phyloP scores from a whole-genome alignment of 768 basidiomycete species.

The Leccinum longicurvipes region DNA sequence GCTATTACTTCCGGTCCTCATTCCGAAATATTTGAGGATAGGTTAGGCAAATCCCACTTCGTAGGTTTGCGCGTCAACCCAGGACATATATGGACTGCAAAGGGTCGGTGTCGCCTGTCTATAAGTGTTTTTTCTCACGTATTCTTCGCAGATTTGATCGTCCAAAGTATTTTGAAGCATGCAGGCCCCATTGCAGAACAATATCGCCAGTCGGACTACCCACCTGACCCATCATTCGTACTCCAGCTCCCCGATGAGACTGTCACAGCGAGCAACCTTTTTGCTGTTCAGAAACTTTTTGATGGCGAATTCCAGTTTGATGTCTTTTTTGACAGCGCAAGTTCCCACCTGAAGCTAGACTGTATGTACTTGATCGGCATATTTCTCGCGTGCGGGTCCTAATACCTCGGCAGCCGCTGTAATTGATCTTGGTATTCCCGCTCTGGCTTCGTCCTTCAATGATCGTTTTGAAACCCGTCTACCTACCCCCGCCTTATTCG shows the following conservation, averaged over 20 bases:
- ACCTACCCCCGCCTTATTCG: constrained; percentile 59
- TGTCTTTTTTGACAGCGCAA: constrained; percentile 79
- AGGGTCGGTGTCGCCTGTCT: constrained; percentile 44
- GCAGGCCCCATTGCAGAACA: constrained; percentile 53
- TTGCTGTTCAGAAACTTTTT: constrained; percentile 82
- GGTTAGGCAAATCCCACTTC: constrained; percentile 69
- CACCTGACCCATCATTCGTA: constrained; percentile 79
- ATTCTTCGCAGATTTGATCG: constrained; percentile 50
- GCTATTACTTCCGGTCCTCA: constrained; percentile 53
- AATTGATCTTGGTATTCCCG: constrained; percentile 68
- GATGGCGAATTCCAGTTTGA: constrained; percentile 89
- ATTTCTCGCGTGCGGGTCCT: constrained; percentile 2
- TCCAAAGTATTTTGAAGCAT: constrained; percentile 55
- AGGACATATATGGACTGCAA: constrained; percentile 81
- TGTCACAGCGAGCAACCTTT: constrained; percentile 72
- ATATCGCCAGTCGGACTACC: constrained; percentile 44
- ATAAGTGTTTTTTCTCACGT: neutral
- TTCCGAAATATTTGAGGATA: constrained; percentile 53
- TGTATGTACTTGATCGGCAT: constrained; percentile 42
- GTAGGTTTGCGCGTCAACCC: constrained; percentile 57
- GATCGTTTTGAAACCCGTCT: constrained; percentile 68
- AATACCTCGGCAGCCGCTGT: constrained; percentile 43
- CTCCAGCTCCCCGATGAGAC: constrained; percentile 76
- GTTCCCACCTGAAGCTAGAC: constrained; percentile 58
- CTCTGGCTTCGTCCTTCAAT: constrained; percentile 57